Conservation (phyloP, 2,329 filamentous ascomycete species). For the Aspergillus persii region DNA sequence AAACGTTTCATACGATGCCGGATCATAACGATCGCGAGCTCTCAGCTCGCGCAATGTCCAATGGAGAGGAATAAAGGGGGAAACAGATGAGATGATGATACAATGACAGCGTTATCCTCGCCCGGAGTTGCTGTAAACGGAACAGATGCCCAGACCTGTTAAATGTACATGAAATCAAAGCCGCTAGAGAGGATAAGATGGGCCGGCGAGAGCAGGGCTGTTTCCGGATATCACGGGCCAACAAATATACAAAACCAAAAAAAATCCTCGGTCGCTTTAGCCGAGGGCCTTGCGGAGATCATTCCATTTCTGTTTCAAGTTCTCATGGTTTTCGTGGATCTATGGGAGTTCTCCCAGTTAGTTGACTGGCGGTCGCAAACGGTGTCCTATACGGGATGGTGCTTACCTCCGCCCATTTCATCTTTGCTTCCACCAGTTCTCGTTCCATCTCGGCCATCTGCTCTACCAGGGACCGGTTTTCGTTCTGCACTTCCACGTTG, state of each 20-base stretch:
- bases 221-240: neutral
- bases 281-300: conserved; percentile 63
- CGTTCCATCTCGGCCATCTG: conserved; percentile 90
- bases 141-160: conserved; percentile 5
- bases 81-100: conserved; percentile 17
- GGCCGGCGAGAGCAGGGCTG: neutral
- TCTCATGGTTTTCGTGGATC: conserved; percentile 69
- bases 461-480: conserved; percentile 84
- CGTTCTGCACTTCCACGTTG: conserved; percentile 89
- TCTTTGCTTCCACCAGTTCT: conserved; percentile 87
- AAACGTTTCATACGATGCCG: conserved; percentile 10
- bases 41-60: conserved; percentile 7
- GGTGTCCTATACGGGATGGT: neutral
- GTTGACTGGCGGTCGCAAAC: neutral
- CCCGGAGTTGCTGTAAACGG: conserved; percentile 14
- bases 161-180: conserved; percentile 16
- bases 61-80: conserved; percentile 15
- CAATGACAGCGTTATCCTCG: conserved; percentile 16
- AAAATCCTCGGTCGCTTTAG: conserved; percentile 16
- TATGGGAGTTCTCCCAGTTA: conserved; percentile 35
- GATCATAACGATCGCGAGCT: conserved; percentile 8
- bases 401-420: conserved; percentile 90
- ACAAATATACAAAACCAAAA: neutral
- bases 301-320: conserved; percentile 72
- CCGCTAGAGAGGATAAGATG: neutral